Conservation (phyloP, 805 yeast species). For the Lipomyces sp. region DNA sequence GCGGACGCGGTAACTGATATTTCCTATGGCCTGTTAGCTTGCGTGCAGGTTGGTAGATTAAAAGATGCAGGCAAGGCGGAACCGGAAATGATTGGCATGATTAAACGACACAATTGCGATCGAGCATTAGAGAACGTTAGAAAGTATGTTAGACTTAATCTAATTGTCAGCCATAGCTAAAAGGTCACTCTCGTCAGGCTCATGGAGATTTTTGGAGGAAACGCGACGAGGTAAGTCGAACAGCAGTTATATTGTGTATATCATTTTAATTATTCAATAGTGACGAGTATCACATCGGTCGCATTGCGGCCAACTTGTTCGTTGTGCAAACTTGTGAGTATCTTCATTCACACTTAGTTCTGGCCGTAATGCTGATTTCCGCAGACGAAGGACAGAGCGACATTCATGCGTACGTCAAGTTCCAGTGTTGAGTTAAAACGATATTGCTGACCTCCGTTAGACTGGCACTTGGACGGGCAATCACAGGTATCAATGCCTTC, state of each 20-base stretch:
- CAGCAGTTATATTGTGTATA: neutral
- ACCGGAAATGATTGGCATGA: conserved; percentile 53
- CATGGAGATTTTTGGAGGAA: conserved; percentile 55
- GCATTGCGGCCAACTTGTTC: conserved; percentile 51
- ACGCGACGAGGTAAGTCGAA: conserved; percentile 42
- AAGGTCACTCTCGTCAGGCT: conserved; percentile 29
- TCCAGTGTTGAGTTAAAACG: neutral
- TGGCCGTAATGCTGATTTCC: conserved; percentile 4
- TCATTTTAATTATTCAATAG: conserved; percentile 27
- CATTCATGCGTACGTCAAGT: conserved; percentile 48
- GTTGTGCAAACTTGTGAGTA: conserved; percentile 51
- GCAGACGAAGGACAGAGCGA: conserved; percentile 51
- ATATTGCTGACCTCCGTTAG: neutral
- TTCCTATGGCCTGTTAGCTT: conserved; percentile 49
- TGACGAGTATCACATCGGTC: conserved; percentile 52
- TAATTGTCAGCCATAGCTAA: neutral
- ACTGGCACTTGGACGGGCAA: conserved; percentile 48
- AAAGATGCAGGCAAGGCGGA: conserved; percentile 48
- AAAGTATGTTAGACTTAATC: conserved; percentile 25
- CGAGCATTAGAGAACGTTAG: conserved; percentile 49
- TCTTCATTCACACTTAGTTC: too few relatives aligned
- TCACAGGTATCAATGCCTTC: conserved; percentile 50
- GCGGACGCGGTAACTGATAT: conserved; percentile 52
- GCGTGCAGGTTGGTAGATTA: conserved; percentile 51
- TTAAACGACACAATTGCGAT: conserved; percentile 53